phyloP scores from a whole-genome alignment of 176 grass and related monocot species.

The Phoenix roebelenii region DNA sequence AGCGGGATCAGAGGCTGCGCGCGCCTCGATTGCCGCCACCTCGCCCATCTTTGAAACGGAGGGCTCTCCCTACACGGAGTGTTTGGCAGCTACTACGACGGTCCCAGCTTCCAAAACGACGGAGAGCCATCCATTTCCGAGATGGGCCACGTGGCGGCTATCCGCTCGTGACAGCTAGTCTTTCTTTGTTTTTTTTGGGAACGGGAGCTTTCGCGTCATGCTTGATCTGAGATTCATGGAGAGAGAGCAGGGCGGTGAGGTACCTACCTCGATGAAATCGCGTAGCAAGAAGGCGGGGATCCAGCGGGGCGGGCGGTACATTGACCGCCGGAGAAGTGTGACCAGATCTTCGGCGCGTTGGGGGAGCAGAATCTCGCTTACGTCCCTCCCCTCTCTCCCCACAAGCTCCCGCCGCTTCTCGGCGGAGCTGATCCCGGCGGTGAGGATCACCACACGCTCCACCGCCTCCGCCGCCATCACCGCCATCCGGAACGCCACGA shows the following conservation, averaged over 20 bases:
- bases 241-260: not conserved
- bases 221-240: no score
- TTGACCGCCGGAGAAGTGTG: constrained; percentile 49
- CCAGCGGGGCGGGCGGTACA: constrained; percentile 71
- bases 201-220: no score
- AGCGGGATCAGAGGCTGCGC: no score
- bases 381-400: constrained; percentile 35
- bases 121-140: no score
- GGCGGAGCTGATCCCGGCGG: constrained; percentile 42
- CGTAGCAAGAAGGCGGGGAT: constrained; percentile 67
- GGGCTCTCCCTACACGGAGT: no score
- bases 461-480: constrained; percentile 38
- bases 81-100: no score
- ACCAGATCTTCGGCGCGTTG: constrained; percentile 51
- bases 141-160: no score
- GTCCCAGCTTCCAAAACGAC: no score
- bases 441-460: constrained; percentile 47
- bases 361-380: constrained; percentile 57
- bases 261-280: constrained; percentile 72
- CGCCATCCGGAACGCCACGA: constrained; percentile 47
- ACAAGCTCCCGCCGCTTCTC: constrained; percentile 36
- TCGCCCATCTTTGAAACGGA: no score
- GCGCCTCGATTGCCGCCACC: no score
- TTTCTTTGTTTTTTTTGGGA: no score
- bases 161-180: no score